Conservation (phyloP, 306 rosid genomes). For the Geum urbanum region DNA sequence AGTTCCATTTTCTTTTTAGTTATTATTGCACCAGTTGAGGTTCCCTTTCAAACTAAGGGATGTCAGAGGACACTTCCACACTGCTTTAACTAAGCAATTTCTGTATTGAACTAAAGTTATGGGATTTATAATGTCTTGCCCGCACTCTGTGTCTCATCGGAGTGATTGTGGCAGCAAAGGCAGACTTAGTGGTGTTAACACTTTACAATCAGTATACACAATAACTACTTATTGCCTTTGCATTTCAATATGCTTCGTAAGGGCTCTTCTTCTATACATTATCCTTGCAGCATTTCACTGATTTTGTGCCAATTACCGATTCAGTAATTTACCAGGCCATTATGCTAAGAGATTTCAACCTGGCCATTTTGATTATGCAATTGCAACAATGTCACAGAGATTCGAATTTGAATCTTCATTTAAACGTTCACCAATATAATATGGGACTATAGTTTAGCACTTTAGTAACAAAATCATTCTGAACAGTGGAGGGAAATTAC, state of each 20-base stretch:
- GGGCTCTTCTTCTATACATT: background rate
- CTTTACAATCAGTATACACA: background rate
- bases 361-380: background rate
- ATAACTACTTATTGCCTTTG: background rate
- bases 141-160: conserved; percentile 7
- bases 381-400: background rate
- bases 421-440: no score
- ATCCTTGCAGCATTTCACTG: background rate
- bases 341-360: background rate
- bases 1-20: background rate
- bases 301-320: background rate
- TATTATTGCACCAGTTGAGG: conserved; percentile 14
- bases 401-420: background rate
- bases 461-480: no score
- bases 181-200: conserved; percentile 11
- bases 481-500: background rate
- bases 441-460: no score
- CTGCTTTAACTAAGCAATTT: conserved; percentile 20
- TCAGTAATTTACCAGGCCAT: background rate
- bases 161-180: conserved; percentile 12
- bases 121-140: conserved; percentile 14
- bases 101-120: conserved; percentile 13
- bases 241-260: background rate
- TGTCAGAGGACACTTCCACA: background rate
- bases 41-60: conserved; percentile 12